phyloP scores from a whole-genome alignment of 257 asterid genomes.

The Nicotiana benthamiana region DNA sequence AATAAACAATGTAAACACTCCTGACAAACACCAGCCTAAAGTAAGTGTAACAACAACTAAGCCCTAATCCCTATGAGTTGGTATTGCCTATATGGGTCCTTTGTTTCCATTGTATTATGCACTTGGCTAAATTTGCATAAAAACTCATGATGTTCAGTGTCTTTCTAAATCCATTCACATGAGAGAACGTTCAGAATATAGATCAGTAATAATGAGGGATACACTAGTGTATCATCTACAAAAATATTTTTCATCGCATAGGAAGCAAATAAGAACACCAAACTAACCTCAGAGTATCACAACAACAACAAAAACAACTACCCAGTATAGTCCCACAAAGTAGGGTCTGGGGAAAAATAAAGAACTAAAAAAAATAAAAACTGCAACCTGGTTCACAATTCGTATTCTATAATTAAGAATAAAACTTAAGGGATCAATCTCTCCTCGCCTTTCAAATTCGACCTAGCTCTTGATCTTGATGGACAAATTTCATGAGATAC shows the following conservation, averaged over 20 bases:
- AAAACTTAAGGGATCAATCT: not conserved
- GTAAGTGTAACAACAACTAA: not conserved
- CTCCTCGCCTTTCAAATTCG: not conserved
- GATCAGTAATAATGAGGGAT: not conserved
- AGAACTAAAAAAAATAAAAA: not conserved
- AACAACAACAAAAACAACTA: too few relatives aligned
- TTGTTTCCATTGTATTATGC: not conserved
- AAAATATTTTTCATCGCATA: not conserved
- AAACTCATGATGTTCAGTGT: not conserved
- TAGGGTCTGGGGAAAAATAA: too few relatives aligned
- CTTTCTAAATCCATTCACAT: not conserved
- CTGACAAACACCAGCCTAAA: not conserved
- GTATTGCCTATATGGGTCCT: not conserved
- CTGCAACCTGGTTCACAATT: not conserved
- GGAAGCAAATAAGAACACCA: not conserved
- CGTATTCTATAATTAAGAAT: not conserved
- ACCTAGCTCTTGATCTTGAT: not conserved
- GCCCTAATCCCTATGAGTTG: not conserved
- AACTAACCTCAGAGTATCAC: not conserved
- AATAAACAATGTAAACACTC: not conserved
- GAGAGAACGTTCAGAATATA: not conserved
- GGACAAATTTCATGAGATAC: not conserved
- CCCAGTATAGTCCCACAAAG: too few relatives aligned
- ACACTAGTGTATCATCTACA: not conserved
- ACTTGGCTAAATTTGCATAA: not conserved